phyloP scores from a whole-genome alignment of 148 eudicot genomes.

The Fagopyrum homotropicum region DNA sequence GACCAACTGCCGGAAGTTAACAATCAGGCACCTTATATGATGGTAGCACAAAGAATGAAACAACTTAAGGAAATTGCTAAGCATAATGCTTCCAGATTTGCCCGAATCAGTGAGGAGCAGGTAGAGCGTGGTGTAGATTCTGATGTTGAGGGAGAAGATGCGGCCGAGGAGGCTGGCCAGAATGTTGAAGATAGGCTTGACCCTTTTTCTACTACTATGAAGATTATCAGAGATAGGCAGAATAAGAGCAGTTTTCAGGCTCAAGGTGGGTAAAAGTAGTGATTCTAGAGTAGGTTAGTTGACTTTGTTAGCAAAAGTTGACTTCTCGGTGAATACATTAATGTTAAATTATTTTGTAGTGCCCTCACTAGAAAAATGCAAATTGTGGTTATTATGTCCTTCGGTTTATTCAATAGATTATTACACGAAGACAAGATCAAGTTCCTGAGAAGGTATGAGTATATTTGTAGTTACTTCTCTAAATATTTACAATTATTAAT shows the following conservation, averaged over 20 bases:
- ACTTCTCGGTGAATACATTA: no score
- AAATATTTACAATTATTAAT: no score
- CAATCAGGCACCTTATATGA: background rate
- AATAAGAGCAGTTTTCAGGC: slow-evolving; percentile 21
- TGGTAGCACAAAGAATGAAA: slow-evolving; percentile 17
- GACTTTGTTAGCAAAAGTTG: no score
- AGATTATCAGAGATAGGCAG: slow-evolving; percentile 62
- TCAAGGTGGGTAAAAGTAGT: slow-evolving; percentile 19
- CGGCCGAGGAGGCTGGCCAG: slow-evolving; percentile 10
- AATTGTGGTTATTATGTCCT: no score
- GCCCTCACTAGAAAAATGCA: no score
- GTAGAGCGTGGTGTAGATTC: slow-evolving; percentile 20
- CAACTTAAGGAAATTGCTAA: slow-evolving; percentile 40
- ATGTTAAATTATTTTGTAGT: no score
- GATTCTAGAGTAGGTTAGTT: slow-evolving; percentile 29
- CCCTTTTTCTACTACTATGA: slow-evolving; percentile 89
- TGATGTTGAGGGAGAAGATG: slow-evolving; percentile 33
- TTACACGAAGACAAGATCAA: no score
- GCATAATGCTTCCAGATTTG: slow-evolving; percentile 49
- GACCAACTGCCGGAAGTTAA: background rate
- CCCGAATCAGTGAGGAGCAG: slow-evolving; percentile 46
- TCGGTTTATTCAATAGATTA: no score
- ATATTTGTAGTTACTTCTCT: no score
- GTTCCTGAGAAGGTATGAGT: no score
- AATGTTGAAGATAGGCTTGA: slow-evolving; percentile 81